Percentiles rank a stretch among this genome's conserved stretches.
Conservation (phyloP, 2,329 filamentous ascomycete genomes). For the Neofusicoccum ribis region DNA sequence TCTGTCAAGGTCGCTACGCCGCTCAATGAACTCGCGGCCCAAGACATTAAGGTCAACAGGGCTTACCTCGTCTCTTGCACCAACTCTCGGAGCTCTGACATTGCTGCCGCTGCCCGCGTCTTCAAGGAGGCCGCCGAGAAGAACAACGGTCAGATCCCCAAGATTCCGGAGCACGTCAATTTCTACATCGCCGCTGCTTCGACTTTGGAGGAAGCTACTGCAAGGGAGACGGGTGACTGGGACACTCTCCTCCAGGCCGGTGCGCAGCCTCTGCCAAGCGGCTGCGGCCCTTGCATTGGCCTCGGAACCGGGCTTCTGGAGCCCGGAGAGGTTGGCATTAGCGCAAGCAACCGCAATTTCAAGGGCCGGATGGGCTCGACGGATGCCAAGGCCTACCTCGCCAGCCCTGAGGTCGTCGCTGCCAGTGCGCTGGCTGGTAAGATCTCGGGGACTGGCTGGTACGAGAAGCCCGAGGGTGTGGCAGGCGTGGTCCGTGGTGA, state of each 20-base stretch:
- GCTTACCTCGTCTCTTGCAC: conserved; percentile 91
- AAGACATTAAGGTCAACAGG: conserved; percentile 77
- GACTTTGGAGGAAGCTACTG: conserved; percentile 69
- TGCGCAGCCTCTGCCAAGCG: conserved; percentile 68
- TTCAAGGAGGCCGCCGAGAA: conserved; percentile 72
- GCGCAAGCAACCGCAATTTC: conserved; percentile 84
- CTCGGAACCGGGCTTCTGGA: conserved; percentile 78
- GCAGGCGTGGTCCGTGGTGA: conserved; percentile 69
- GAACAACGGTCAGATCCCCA: conserved; percentile 63
- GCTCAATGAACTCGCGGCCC: conserved; percentile 67
- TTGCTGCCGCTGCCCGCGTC: conserved; percentile 78
- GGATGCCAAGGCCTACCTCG: conserved; percentile 80
- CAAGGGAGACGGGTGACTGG: conserved; percentile 85
- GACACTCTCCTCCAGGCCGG: conserved; percentile 77
- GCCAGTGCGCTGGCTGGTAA: conserved; percentile 77
- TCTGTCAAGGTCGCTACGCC: conserved; percentile 86
- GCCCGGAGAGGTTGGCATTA: conserved; percentile 82
- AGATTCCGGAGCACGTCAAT: conserved; percentile 73
- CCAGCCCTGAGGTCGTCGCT: conserved; percentile 87
- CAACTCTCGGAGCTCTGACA: conserved; percentile 78
- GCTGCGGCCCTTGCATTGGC: conserved; percentile 85
- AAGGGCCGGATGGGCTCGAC: conserved; percentile 85
- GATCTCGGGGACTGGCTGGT: conserved; percentile 77
- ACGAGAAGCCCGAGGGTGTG: conserved; percentile 68
- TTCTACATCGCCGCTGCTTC: conserved; percentile 93